Conservation (phyloP, 2,329 filamentous ascomycete species). For the Ophiobolus disseminans region DNA sequence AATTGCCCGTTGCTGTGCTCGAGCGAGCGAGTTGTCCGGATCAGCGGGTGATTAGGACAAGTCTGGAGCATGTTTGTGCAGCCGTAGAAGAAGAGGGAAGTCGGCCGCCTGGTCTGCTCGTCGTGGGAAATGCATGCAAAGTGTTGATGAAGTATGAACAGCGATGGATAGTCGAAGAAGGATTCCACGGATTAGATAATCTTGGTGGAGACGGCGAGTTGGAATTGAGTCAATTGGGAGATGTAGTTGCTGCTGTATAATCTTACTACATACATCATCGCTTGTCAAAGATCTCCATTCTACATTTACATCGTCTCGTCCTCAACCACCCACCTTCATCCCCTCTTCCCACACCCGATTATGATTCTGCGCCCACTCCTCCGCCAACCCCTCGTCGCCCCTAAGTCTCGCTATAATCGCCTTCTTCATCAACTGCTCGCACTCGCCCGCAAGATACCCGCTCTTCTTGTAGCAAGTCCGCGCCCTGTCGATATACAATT, state of each 20-base stretch:
- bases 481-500: slow-evolving; percentile 46
- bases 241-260: slow-evolving; percentile 16
- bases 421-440: slow-evolving; percentile 83
- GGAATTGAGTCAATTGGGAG: slow-evolving; percentile 25
- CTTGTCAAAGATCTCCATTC: too few relatives aligned
- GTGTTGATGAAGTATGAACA: slow-evolving; percentile 70
- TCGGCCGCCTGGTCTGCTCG: slow-evolving; percentile 84
- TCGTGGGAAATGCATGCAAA: slow-evolving; percentile 84
- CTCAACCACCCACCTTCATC: slow-evolving; percentile 20
- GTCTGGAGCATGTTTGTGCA: slow-evolving; percentile 75
- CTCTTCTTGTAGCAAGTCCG: slow-evolving; percentile 64
- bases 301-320: too few relatives aligned
- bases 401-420: slow-evolving; percentile 75
- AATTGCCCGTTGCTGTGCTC: slow-evolving; percentile 89
- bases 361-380: slow-evolving; percentile 48
- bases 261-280: too few relatives aligned
- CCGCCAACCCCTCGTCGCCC: slow-evolving; percentile 51
- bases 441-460: slow-evolving; percentile 73
- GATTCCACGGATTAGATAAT: slow-evolving; percentile 75
- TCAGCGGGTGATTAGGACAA: slow-evolving; percentile 90
- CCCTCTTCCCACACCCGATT: slow-evolving; percentile 45
- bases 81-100: slow-evolving; percentile 91
- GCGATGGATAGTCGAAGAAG: slow-evolving; percentile 87
- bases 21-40: slow-evolving; percentile 94
- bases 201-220: slow-evolving; percentile 31